Evolutionary conservation across 805 yeast species (phyloP).

Genomic region (Saccharomycopsis fibuligera): DNA sequence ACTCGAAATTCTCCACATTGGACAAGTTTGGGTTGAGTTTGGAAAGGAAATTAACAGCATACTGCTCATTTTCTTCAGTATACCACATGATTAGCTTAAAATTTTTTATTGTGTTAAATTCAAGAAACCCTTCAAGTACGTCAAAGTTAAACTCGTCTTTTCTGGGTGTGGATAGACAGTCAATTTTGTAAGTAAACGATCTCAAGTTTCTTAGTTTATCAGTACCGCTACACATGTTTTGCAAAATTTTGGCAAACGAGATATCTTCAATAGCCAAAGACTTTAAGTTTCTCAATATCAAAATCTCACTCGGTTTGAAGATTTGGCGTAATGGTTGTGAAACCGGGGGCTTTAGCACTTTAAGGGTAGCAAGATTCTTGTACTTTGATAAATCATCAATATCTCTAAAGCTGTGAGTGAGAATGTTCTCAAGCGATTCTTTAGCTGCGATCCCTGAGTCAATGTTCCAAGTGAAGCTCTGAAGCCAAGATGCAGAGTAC

Average conservation of each 20-base stretch:
- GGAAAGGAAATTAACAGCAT: slow-evolving; percentile 9
- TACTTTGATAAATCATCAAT: slow-evolving; percentile 4
- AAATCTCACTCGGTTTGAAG: neutral
- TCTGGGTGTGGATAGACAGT: slow-evolving; percentile 11
- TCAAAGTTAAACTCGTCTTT: slow-evolving; percentile 14
- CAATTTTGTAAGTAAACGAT: slow-evolving; percentile 17
- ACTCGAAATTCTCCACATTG: slow-evolving; percentile 15
- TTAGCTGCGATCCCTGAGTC: slow-evolving; percentile 5
- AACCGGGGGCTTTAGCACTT: slow-evolving; percentile 9
- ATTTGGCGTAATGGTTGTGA: neutral
- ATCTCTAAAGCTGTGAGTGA: slow-evolving; percentile 10
- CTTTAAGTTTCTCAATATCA: slow-evolving; percentile 3
- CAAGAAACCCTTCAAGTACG: slow-evolving; percentile 3
- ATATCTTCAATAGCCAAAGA: slow-evolving; percentile 19
- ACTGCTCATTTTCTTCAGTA: slow-evolving; percentile 16
- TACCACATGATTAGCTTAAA: slow-evolving; percentile 18
- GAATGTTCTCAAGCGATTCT: neutral
- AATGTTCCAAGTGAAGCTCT: slow-evolving; percentile 5
- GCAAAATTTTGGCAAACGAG: slow-evolving; percentile 4
- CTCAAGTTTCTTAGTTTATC: slow-evolving; percentile 2
- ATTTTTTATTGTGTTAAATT: slow-evolving; percentile 9
- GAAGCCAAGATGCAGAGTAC: slow-evolving; percentile 12
- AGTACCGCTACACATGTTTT: neutral
- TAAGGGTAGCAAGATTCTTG: neutral
- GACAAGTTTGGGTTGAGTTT: slow-evolving; percentile 4